A percentile compares a stretch with the other conserved stretches of the same genome.
Evolutionary conservation across 495 filamentous ascomycete genomes (phyloP).

Genomic region (Sporormia fimetaria): DNA sequence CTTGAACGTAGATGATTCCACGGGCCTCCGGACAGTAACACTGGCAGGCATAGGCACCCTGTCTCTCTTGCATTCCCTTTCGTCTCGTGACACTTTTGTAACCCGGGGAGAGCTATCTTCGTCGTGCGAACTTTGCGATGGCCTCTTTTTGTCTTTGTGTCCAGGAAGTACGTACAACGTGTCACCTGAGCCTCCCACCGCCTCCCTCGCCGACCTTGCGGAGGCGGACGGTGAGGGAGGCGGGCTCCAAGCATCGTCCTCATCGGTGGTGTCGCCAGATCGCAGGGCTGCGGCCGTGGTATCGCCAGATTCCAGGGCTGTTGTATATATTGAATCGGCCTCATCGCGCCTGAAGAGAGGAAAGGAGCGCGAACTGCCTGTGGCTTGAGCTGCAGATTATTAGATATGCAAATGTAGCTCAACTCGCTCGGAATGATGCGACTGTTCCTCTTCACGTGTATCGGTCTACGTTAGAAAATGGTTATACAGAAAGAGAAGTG

Average conservation of each 20-base stretch:
- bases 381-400: not conserved
- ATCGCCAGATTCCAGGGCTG: conserved; percentile 3
- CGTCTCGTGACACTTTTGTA: no score
- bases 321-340: conserved; percentile 3
- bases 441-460: no score
- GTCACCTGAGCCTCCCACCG: conserved; percentile 1
- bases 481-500: no score
- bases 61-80: conserved; percentile 8
- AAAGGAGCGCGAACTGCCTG: not conserved
- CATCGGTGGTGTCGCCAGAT: conserved; percentile 1
- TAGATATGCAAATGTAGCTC: no score
- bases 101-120: conserved; percentile 8
- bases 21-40: no score
- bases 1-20: no score
- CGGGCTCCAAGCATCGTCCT: conserved; percentile 2
- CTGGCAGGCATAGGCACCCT: no score
- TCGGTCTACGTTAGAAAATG: no score
- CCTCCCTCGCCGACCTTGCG: not conserved
- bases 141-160: conserved; percentile 6
- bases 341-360: conserved; percentile 1
- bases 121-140: conserved; percentile 3
- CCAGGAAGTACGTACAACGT: not conserved
- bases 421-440: no score
- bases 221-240: conserved; percentile 16
- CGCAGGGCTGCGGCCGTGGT: no score